phyloP scores from a whole-genome alignment of 768 basidiomycete species.

The Mrakia blollopis region DNA sequence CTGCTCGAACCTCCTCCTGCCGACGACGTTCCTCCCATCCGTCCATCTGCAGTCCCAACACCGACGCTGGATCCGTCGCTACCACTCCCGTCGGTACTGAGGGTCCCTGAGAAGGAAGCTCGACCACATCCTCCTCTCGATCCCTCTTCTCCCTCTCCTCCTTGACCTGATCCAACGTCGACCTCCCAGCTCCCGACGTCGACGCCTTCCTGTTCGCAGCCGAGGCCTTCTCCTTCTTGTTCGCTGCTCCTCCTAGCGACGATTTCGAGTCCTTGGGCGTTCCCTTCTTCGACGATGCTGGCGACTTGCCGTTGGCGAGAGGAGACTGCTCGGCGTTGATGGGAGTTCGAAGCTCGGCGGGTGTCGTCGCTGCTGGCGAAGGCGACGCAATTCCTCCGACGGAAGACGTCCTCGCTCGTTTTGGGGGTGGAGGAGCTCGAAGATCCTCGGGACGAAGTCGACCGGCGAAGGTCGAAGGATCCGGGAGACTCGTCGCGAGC shows the following conservation, averaged over 20 bases:
- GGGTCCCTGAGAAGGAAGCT: not conserved
- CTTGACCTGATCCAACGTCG: constrained; percentile 16
- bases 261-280: constrained; percentile 9
- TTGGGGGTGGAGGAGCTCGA: constrained; percentile 28
- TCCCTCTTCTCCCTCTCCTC: constrained; percentile 11
- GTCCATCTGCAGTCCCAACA: constrained; percentile 28
- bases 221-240: constrained; percentile 1
- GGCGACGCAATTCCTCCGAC: constrained; percentile 17
- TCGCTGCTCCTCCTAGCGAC: not conserved
- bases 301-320: constrained; percentile 18
- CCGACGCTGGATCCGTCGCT: constrained; percentile 4
- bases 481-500: not conserved
- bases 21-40: constrained; percentile 3
- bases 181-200: not conserved
- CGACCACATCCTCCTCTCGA: not conserved
- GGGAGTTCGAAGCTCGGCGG: constrained; percentile 22
- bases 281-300: constrained; percentile 10
- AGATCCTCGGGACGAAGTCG: constrained; percentile 28
- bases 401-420: constrained; percentile 27
- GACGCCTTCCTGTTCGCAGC: constrained; percentile 22
- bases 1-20: constrained; percentile 13
- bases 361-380: constrained; percentile 24
- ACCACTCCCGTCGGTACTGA: not conserved
- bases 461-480: constrained; percentile 15
- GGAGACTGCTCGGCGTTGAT: constrained; percentile 9